A percentile compares a stretch with the other conserved stretches of the same genome.
Evolutionary conservation across 164 flowering plant genomes (phyloP).

Genomic region (Sextonia rubra): DNA sequence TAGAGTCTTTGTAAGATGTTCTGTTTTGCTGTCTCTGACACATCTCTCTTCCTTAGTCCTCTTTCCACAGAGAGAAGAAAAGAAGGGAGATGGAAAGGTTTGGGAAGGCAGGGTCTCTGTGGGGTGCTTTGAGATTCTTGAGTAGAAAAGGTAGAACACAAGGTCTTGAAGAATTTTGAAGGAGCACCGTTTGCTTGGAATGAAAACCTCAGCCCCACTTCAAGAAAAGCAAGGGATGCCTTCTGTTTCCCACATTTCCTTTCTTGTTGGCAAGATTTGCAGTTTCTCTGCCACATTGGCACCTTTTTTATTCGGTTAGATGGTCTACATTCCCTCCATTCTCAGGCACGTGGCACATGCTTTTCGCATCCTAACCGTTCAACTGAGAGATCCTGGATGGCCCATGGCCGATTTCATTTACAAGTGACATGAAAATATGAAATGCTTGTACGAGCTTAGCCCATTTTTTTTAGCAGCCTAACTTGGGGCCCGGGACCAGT

Average conservation of each 20-base stretch:
- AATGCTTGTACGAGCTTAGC: no score
- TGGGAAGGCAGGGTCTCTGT: background rate
- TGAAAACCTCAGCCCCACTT: slow-evolving; percentile 1
- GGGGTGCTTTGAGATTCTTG: background rate
- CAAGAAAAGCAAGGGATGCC: slow-evolving; percentile 14
- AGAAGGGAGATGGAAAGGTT: background rate
- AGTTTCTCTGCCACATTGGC: background rate
- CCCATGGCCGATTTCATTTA: no score
- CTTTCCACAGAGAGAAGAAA: background rate
- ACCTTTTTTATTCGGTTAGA: no score
- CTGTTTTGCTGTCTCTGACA: slow-evolving; percentile 4
- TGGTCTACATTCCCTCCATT: background rate
- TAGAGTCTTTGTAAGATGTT: slow-evolving; percentile 11
- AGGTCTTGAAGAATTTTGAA: background rate
- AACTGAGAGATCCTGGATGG: no score
- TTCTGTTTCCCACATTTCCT: slow-evolving; percentile 5
- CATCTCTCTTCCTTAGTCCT: background rate
- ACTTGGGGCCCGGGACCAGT: no score
- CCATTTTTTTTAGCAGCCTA: no score
- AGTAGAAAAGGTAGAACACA: background rate
- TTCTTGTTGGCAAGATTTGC: background rate
- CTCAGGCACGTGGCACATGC: background rate
- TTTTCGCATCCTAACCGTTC: no score
- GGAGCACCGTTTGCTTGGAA: slow-evolving; percentile 1
- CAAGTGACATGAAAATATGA: no score